Evolutionary conservation across 2,329 filamentous ascomycete species (phyloP), one percentile per base, ranked within the genome.

Genomic region (Colletotrichum sp.): DNA sequence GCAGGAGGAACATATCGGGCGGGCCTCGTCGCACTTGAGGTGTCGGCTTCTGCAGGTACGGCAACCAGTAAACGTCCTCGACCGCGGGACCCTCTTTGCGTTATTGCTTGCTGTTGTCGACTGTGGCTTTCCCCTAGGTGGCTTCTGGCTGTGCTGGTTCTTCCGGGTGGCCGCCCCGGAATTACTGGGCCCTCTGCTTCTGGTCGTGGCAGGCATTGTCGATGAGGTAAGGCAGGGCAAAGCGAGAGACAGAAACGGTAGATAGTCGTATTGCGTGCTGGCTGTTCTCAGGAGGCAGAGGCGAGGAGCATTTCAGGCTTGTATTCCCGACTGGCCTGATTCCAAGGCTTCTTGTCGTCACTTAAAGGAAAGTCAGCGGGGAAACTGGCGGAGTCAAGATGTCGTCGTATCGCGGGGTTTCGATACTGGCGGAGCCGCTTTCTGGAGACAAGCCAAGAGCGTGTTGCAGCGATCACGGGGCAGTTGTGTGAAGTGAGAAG

Each of bases 21-120:
- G 83, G 6, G 80, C 79, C 75, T 88, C 86, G 71, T 88, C 87
- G 71, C 86, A 88, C 79, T 88, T 88, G 32, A 84, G 80, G 77
- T 88, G 86, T 16, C 87, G 83, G 68, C 78, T 82, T 22, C 83
- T 79, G 75, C 83, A 84, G 15, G 82, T 84, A 16, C 81, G 80
- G 32, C 83, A 84, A 28, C 83, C 82, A 6, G 83, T 84, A 55
- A 84, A 84, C 2, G 82, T 84, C 74, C 71, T 76, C 9, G 75
- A 72, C 16, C 67, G 66, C 15, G 64, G 70, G 27, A 72, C 70
- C 36, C 36, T 72, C 55, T 72, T 72, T 13, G 70, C 28, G 52
- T 15, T 22, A 15, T 18, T 62, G 39, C 28, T 2, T n/a, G 34
- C 36, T 6, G 39, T 34, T 25, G 64, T 8, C 15, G 36, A 18